phyloP scores from a whole-genome alignment of 1,284 basidiomycete species.

The Apiotrichum montevideense region DNA sequence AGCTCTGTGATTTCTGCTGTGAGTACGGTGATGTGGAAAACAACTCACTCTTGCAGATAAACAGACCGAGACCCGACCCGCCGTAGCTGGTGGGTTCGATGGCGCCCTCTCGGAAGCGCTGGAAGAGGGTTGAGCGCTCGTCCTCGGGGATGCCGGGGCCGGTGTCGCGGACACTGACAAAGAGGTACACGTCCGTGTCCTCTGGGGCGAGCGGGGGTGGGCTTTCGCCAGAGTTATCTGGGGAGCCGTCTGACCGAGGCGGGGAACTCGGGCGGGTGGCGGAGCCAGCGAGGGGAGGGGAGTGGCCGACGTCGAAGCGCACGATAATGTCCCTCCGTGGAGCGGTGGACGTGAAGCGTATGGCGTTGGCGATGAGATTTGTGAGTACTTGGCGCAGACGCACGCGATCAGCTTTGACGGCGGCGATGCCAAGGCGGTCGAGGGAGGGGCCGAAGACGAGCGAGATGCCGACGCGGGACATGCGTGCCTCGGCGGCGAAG shows the following conservation, averaged over 20 bases:
- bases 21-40: background rate
- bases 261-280: no score
- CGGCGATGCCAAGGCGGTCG: constrained; percentile 17
- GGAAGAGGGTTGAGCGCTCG: constrained; percentile 39
- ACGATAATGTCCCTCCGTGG: constrained; percentile 23
- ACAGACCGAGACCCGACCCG: constrained; percentile 33
- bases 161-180: constrained; percentile 38
- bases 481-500: constrained; percentile 37
- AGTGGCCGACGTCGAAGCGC: constrained; percentile 20
- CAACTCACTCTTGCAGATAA: constrained; percentile 25
- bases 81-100: constrained; percentile 39
- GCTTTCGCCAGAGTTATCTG: constrained; percentile 14
- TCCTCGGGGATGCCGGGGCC: constrained; percentile 41
- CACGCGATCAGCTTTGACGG: constrained; percentile 42
- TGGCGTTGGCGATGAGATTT: constrained; percentile 24
- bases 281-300: constrained; percentile 3
- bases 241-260: constrained; percentile 31
- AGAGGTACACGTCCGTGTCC: constrained; percentile 37
- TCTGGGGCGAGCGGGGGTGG: constrained; percentile 9
- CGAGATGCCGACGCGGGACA: constrained; percentile 31
- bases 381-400: constrained; percentile 40
- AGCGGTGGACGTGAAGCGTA: constrained; percentile 23
- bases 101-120: constrained; percentile 32
- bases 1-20: constrained; percentile 23
- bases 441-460: constrained; percentile 29